Conservation (phyloP, 2,329 filamentous ascomycete species). For the Colletotrichum godetiae region DNA sequence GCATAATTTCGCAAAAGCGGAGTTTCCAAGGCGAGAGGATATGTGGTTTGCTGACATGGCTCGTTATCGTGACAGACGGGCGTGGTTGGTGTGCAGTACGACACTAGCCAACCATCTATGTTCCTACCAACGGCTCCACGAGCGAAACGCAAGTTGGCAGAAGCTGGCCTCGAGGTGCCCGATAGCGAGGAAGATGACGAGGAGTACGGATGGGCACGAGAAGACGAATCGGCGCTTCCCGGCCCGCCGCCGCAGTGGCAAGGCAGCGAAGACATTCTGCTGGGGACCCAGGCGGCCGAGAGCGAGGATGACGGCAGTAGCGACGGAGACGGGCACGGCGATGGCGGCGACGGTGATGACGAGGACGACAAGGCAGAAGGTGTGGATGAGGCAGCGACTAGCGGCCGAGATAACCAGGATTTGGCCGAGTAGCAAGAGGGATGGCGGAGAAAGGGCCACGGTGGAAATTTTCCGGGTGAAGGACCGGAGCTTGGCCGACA, state of each 20-base stretch:
- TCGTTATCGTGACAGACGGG: constrained; percentile 50
- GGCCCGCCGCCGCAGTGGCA: constrained; percentile 74
- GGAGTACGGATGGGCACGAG: constrained; percentile 78
- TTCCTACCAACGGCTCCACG: constrained; percentile 50
- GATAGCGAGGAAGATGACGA: constrained; percentile 74
- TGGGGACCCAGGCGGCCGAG: constrained; percentile 58
- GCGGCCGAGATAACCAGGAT: constrained; percentile 32
- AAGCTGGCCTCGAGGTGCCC: constrained; percentile 69
- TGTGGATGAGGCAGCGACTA: constrained; percentile 34
- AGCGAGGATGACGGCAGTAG: constrained; percentile 41
- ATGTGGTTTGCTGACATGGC: constrained; percentile 26
- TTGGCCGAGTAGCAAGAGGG: constrained; percentile 19
- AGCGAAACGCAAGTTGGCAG: constrained; percentile 73
- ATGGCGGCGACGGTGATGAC: constrained; percentile 36
- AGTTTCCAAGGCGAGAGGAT: constrained; percentile 18
- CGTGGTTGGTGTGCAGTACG: constrained; percentile 53
- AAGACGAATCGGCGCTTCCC: constrained; percentile 71
- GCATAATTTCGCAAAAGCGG: constrained; percentile 27
- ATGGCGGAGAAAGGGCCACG: constrained; percentile 6
- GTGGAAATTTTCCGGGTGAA: constrained; percentile 17
- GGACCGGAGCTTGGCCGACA: constrained; percentile 33
- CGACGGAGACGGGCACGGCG: constrained; percentile 32
- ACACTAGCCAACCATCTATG: constrained; percentile 49
- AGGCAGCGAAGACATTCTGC: constrained; percentile 72
- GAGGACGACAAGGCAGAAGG: constrained; percentile 36